Evolutionary conservation across 1,284 basidiomycete genomes (phyloP), one percentile per base, ranked within the genome.

Genomic region (Trichosporon sp.): DNA sequence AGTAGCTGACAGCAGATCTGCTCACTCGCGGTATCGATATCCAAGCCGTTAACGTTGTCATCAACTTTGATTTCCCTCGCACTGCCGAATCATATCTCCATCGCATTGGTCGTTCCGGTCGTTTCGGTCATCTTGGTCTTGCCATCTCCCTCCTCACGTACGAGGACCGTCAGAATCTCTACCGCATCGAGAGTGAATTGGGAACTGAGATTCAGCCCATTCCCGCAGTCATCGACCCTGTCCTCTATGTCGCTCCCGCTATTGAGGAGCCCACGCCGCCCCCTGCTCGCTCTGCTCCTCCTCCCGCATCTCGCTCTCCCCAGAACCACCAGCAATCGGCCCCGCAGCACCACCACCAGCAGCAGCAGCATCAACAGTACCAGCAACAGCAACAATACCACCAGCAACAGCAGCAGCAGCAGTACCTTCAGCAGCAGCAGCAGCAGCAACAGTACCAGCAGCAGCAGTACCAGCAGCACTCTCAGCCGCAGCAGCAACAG

Each of bases 1-100:
- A 7, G n/a, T n/a, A 9, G 56, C 58, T 64, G 33, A 60, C 59
- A 7, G 86, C 86, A 69, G 94, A 99, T 83, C 87, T 99, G 67
- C 87, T 99, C 74, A 99, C 95, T 9, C 91, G 96, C 74, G 95
- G 95, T 84, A 99, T 99, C 81, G 96, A 98, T 81, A 98, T 99
- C 78, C 95, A 98, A 83, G 95, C 95, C 54, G 95, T 99, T 69
- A 99, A 99, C 81, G 95, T 98, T 74, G 95, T 99, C 75, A 98
- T 99, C 86, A 98, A 98, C 84, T 99, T 99, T 79, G 95, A 97
- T 81, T 97, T 99, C 82, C 95, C 95, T 67, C 96, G 97, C 85
- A 97, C 95, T 76, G 91, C 92, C 63, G 95, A 99, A 82, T 97
- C 95, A 2, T 99, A 99, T 81, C 87, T 99, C 32, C 95, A 99